These are phyloP conservation scores for Rhipidocladum racemiflorum DNA, from an alignment of 176 grass and related monocot species.

Conservation along the genomic window DNA sequence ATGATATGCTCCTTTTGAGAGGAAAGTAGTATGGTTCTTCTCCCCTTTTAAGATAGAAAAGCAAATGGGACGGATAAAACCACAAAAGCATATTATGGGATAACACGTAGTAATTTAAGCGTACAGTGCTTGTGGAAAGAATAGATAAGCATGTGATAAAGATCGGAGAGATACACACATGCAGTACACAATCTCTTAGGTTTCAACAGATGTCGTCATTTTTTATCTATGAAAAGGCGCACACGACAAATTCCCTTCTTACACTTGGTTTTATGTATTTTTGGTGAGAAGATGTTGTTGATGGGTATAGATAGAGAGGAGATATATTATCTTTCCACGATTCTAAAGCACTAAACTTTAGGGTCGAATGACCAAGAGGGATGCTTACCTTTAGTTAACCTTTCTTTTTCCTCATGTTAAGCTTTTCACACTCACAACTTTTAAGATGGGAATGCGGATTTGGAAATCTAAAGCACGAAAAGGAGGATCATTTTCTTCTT, in stretches of 20 bases:
- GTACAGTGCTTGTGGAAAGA: conserved; percentile 35
- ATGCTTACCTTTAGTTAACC: conserved; percentile 66
- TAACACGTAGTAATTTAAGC: conserved; percentile 27
- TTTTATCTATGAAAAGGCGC: conserved; percentile 33
- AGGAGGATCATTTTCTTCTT: conserved; percentile 49
- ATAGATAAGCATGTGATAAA: conserved; percentile 49
- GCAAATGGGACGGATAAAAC: conserved; percentile 5
- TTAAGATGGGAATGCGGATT: conserved; percentile 68
- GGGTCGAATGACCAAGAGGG: conserved; percentile 51
- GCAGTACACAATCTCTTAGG: not conserved
- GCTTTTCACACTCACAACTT: conserved; percentile 67
- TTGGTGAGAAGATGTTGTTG: conserved; percentile 15
- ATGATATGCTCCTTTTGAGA: conserved; percentile 35
- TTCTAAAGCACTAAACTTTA: conserved; percentile 73
- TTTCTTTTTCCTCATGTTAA: conserved; percentile 55
- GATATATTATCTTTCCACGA: conserved; percentile 65
- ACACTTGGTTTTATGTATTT: conserved; percentile 38
- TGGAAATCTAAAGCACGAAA: conserved; percentile 69
- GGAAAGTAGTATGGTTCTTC: conserved; percentile 32
- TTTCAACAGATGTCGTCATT: not conserved
- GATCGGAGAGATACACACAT: not conserved
- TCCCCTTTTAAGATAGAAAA: conserved; percentile 39
- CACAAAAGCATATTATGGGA: conserved; percentile 42
- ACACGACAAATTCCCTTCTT: conserved; percentile 57
- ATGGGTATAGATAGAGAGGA: conserved; percentile 15